Percentiles rank a stretch among this genome's conserved stretches.
Evolutionary conservation across 2,329 filamentous ascomycete genomes (phyloP).

Genomic region (Mycosphaerella sp.): DNA sequence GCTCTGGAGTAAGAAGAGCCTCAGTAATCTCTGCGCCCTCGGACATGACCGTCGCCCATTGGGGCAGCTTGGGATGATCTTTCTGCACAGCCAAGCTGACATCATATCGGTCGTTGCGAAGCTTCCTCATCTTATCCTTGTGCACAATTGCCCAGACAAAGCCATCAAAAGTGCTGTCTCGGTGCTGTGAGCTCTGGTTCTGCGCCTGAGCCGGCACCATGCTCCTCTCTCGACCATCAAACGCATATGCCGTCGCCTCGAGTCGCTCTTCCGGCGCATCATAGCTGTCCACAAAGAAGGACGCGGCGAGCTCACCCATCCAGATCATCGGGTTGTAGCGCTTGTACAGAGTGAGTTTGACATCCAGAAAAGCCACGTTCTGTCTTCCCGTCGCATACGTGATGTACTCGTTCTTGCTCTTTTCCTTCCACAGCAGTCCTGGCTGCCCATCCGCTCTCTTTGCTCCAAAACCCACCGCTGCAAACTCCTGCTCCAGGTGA

Average conservation of each 20-base stretch:
- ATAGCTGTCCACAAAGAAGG: slow-evolving; percentile 76
- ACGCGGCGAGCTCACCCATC: slow-evolving; percentile 60
- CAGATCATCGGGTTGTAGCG: slow-evolving; percentile 72
- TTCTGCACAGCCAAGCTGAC: slow-evolving; percentile 88
- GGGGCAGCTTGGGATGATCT: slow-evolving; percentile 81
- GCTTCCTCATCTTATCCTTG: slow-evolving; percentile 85
- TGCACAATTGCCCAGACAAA: slow-evolving; percentile 96
- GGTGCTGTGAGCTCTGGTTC: slow-evolving; percentile 38
- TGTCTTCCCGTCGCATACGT: slow-evolving; percentile 86
- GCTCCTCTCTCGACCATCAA: slow-evolving; percentile 82
- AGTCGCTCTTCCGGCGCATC: slow-evolving; percentile 62
- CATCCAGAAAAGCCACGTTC: slow-evolving; percentile 85
- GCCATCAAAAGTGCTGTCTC: slow-evolving; percentile 66
- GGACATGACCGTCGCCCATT: slow-evolving; percentile 90
- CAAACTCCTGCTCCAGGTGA: slow-evolving; percentile 72
- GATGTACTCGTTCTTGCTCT: slow-evolving; percentile 76
- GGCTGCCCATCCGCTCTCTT: slow-evolving; percentile 36
- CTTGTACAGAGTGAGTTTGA: slow-evolving; percentile 75
- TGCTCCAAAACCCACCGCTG: slow-evolving; percentile 71
- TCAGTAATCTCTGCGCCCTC: slow-evolving; percentile 95
- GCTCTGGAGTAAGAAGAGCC: slow-evolving; percentile 74
- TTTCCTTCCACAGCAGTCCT: slow-evolving; percentile 69
- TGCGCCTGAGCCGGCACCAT: slow-evolving; percentile 59
- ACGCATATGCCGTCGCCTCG: slow-evolving; percentile 75
- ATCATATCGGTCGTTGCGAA: slow-evolving; percentile 91